A percentile compares a stretch with the other conserved stretches of the same genome.
Evolutionary conservation across 345 rosid species (phyloP).

Genomic region (Syzygium jambos): DNA sequence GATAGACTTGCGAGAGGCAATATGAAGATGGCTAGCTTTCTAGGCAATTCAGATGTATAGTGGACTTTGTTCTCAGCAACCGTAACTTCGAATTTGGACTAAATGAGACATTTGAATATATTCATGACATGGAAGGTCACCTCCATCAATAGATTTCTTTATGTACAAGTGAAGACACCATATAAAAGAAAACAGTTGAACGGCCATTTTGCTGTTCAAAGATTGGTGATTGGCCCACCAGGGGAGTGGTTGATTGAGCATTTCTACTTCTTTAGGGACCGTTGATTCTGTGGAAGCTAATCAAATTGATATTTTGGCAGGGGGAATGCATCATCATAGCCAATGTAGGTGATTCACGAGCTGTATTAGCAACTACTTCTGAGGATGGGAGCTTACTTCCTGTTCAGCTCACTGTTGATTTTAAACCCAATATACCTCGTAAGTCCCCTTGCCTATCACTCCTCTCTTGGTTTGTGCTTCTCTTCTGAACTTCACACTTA

Average conservation of each 20-base stretch:
- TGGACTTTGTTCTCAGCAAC: not conserved
- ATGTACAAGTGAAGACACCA: not conserved
- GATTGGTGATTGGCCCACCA: not conserved
- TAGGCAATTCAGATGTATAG: not conserved
- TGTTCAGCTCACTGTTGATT: slow-evolving; percentile 80
- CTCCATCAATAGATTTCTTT: not conserved
- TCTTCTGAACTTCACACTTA: not conserved
- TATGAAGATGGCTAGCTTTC: not conserved
- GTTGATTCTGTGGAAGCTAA: not conserved
- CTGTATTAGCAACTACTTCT: slow-evolving; percentile 69
- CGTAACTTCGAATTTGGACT: not conserved
- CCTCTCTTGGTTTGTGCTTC: not conserved
- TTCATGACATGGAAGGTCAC: not conserved
- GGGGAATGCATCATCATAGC: slow-evolving; percentile 64
- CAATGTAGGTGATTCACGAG: slow-evolving; percentile 91
- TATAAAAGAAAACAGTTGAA: not conserved
- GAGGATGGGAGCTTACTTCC: slow-evolving; percentile 68
- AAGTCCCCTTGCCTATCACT: slow-evolving; percentile 18
- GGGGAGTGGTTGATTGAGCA: not conserved
- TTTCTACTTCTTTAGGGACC: not conserved
- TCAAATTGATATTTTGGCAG: slow-evolving; percentile 15
- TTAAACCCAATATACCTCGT: slow-evolving; percentile 86
- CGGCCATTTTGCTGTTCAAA: not conserved
- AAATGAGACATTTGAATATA: not conserved
- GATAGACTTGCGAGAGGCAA: not conserved